A percentile compares a stretch with the other conserved stretches of the same genome.
These are phyloP conservation scores for Salix purpurea DNA, from an alignment of 345 rosid genomes.

Conservation along the genomic window DNA sequence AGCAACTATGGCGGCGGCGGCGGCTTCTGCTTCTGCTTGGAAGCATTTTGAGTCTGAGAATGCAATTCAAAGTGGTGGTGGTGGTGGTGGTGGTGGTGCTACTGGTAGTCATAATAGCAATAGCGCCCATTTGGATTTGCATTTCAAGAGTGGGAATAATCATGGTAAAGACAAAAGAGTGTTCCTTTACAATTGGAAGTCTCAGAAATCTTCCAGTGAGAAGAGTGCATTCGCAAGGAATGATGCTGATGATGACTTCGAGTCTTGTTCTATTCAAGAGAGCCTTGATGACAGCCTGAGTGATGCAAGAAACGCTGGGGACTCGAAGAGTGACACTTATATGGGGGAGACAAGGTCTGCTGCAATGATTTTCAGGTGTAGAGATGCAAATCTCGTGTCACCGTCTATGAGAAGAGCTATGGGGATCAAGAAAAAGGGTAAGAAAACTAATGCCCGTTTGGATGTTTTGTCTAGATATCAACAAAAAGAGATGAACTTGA, in stretches of 20 bases:
- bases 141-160: constrained; percentile 13
- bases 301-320: constrained; percentile 62
- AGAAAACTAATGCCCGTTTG: constrained; percentile 37
- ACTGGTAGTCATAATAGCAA: not conserved
- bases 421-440: constrained; percentile 50
- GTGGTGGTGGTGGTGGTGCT: no score
- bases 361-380: constrained; percentile 47
- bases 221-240: constrained; percentile 39
- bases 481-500: constrained; percentile 36
- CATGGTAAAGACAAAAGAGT: constrained; percentile 52
- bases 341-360: constrained; percentile 40
- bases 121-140: constrained; percentile 28
- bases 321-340: constrained; percentile 52
- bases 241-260: constrained; percentile 15
- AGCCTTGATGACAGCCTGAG: constrained; percentile 64
- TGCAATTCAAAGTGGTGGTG: constrained; percentile 18
- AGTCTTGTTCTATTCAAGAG: constrained; percentile 51
- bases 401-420: constrained; percentile 38
- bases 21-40: constrained; percentile 25
- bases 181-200: constrained; percentile 77
- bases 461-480: constrained; percentile 49
- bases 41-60: constrained; percentile 17
- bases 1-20: constrained; percentile 22
- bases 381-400: constrained; percentile 55
- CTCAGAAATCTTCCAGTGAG: constrained; percentile 55